Evolutionary conservation across 805 yeast species (phyloP), one percentile per base, ranked within the genome.

Genomic region (Candida sithepensis): DNA sequence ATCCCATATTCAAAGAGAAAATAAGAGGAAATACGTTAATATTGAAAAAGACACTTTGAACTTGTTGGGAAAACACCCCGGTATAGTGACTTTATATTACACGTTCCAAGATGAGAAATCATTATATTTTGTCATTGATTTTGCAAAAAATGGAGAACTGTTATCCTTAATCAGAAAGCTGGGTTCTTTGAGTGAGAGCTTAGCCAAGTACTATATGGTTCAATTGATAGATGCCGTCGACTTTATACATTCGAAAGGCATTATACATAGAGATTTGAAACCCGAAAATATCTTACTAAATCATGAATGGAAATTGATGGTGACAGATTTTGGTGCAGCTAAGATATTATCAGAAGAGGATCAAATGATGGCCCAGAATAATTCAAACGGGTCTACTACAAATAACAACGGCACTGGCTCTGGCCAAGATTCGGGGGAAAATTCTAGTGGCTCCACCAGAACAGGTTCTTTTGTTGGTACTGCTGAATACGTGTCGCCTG

Each of bases 271-370:
- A 52, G 99, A 94, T 67, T 70, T 94, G 59, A 92, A 92, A 65
- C 99, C 99, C 0, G 99, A 92, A 59, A 92, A 92, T 62, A 86
- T 92, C 42, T 66, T 92, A 55, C 77, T 94, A 41, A 92, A 87
- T 60, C 81, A 81, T 51, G 94, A 88, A 47, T 88, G 91, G 79
- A 84, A 88, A 58, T 69, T 94, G 50, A 89, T 91, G 78, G 84
- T 94, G 47, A 94, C 98, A 2, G 99, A 94, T 68, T 94, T 94
- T 66, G 99, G 99, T 10, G 96, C 98, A n/a, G 99, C 98, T 1
- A 89, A 88, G 63, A 71, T 88, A 4, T 68, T 88, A 14, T 79
- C 78, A 2, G 64, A 60, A n/a, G 73, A 68, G 24, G 69, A 64
- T 32, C 68, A 72, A 42, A 14, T 28, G 10, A 39, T 33, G 28